Percentiles rank a stretch among this genome's conserved stretches.
Evolutionary conservation across 805 yeast genomes (phyloP).

Genomic region (Candida khao-thaluensis): DNA sequence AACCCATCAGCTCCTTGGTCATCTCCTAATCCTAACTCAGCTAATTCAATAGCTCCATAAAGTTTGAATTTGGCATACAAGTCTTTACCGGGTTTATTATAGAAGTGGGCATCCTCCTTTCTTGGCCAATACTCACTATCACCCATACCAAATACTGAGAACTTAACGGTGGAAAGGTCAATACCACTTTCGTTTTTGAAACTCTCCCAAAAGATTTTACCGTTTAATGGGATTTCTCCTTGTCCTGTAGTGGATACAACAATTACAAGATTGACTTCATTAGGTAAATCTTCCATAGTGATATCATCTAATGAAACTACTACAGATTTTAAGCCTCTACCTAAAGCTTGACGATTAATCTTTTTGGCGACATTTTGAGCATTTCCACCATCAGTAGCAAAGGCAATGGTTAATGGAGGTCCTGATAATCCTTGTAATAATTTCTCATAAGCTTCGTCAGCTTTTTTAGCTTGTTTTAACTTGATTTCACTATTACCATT

Average conservation of each 20-base stretch:
- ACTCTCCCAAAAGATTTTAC: slow-evolving; percentile 73
- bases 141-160: slow-evolving; percentile 74
- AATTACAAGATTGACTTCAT: slow-evolving; percentile 67
- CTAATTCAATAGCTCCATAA: slow-evolving; percentile 71
- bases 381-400: slow-evolving; percentile 90
- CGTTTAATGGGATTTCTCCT: slow-evolving; percentile 85
- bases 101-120: slow-evolving; percentile 90
- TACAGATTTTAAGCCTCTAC: slow-evolving; percentile 70
- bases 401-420: slow-evolving; percentile 83
- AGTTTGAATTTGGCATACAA: slow-evolving; percentile 60
- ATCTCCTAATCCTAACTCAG: slow-evolving; percentile 86
- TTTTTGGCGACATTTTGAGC: slow-evolving; percentile 82
- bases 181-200: slow-evolving; percentile 59
- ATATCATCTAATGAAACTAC: slow-evolving; percentile 70
- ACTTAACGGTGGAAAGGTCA: slow-evolving; percentile 58
- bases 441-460: slow-evolving; percentile 73
- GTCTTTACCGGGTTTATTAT: slow-evolving; percentile 87
- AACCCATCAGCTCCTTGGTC: slow-evolving; percentile 97
- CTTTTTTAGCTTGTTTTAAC: slow-evolving; percentile 58
- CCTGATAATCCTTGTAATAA: slow-evolving; percentile 86
- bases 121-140: slow-evolving; percentile 95
- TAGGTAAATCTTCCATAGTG: slow-evolving; percentile 68
- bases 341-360: slow-evolving; percentile 73
- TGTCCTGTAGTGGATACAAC: slow-evolving; percentile 79
- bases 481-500: slow-evolving; percentile 61